phyloP scores from a whole-genome alignment of 228 moss, liverwort and hornwort genomes.

The Sphagnum magellanicum region DNA sequence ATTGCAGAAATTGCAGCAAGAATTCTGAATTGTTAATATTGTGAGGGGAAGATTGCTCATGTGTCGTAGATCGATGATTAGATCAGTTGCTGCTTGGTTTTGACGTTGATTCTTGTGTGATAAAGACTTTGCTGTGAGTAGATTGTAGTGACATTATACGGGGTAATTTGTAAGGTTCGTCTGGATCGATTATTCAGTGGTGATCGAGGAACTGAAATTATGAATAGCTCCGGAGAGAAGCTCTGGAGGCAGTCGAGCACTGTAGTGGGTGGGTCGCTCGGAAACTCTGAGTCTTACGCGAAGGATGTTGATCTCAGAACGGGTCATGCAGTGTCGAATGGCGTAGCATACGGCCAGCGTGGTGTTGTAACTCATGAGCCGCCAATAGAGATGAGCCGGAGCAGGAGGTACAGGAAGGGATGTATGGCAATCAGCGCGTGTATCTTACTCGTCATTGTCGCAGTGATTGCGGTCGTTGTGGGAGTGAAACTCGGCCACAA shows the following conservation, averaged over 20 bases:
- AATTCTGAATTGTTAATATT: too few relatives aligned
- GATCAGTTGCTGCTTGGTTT: too few relatives aligned
- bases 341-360: background rate
- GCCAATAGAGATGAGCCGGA: conserved; percentile 7
- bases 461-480: conserved; percentile 14
- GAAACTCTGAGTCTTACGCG: conserved; percentile 29
- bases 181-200: too few relatives aligned
- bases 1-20: too few relatives aligned
- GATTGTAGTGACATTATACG: too few relatives aligned
- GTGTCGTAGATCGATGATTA: too few relatives aligned
- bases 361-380: conserved; percentile 1
- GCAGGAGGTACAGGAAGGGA: conserved; percentile 25
- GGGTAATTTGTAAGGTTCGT: too few relatives aligned
- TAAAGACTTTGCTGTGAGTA: too few relatives aligned
- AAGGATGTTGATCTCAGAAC: conserved; percentile 3
- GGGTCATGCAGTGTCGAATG: background rate
- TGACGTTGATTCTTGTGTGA: too few relatives aligned
- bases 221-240: conserved; percentile 12
- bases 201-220: too few relatives aligned
- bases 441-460: conserved; percentile 15
- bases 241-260: conserved; percentile 40
- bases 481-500: conserved; percentile 22
- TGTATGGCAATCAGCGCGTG: conserved; percentile 34
- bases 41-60: too few relatives aligned
- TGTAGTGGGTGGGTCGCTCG: conserved; percentile 24